These are phyloP conservation scores for Carallia brachiata DNA, from an alignment of 345 rosid genomes.

Conservation along the genomic window DNA sequence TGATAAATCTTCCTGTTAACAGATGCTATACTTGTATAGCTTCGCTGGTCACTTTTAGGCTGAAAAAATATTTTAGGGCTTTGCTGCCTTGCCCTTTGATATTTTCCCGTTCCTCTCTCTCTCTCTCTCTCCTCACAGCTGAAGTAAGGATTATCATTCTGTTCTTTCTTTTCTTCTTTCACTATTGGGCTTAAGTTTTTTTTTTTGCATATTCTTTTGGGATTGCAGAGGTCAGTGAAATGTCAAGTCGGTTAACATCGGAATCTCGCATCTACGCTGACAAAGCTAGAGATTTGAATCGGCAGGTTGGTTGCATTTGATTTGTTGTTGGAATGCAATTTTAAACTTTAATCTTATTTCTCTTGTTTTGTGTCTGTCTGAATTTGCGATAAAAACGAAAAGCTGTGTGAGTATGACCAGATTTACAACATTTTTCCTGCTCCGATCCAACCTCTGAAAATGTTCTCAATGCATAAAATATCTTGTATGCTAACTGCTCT, in stretches of 20 bases:
- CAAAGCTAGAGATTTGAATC: conserved; percentile 96
- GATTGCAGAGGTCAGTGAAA: conserved; percentile 95
- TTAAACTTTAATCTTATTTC: not conserved
- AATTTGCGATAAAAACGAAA: not conserved
- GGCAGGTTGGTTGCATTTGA: conserved; percentile 55
- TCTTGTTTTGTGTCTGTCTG: not conserved
- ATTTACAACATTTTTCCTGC: too few species aligned
- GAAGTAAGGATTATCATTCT: not conserved
- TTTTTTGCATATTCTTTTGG: conserved; percentile 13
- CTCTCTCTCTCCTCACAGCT: not conserved
- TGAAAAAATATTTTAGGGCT: too few species aligned
- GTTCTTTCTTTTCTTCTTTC: not conserved
- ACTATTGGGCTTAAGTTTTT: not conserved
- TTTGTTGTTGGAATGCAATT: not conserved
- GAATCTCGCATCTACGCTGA: conserved; percentile 96
- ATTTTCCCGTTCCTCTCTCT: not conserved
- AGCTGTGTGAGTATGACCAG: too few species aligned
- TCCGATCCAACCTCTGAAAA: too few species aligned
- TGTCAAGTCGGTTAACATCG: conserved; percentile 92
- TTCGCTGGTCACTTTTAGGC: too few species aligned
- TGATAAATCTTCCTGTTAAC: too few species aligned
- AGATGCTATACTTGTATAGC: too few species aligned
- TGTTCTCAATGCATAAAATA: too few species aligned
- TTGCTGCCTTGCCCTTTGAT: too few species aligned
- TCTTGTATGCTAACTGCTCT: too few species aligned